Base-by-base conservation (phyloP, 441 rosid species). In the Heliophila coronopifolia region DNA sequence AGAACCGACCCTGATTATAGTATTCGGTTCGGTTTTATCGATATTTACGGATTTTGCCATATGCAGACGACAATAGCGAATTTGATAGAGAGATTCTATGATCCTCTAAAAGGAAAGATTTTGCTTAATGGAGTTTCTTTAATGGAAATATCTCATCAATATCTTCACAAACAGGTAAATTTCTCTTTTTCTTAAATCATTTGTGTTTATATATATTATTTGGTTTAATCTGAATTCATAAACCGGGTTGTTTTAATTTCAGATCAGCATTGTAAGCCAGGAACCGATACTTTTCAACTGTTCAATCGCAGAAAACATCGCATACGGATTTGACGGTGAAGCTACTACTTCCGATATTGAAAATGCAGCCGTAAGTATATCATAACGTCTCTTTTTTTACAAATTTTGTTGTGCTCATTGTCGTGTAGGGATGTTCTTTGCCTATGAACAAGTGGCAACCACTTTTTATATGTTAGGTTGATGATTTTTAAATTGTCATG, bases 241-340 rank as follows among this genome's bases (percentile, higher is more conserved):
- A 13, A 13, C 4, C 10, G 7, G 15, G 1, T 22, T 41, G 3
- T 3, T 1, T 51, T 55, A 6, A 22, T 43, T 45, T 20, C 77
- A 91, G 96, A 68, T 84, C 35, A 91, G 98, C 59, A 86, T 91
- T 73, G 98, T 91, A 35, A 91, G 96, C 73, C 98, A 91, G 54
- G 98, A 91, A 69, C 98, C 98, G 4, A 78, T 82, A 61, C 93
- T 86, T 46, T 91, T 91, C 75, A 86, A 91, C 59, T 86, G 96
- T 54, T 73, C 96, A 23, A 45, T 91, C 8, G 88, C 84, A 68
- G 93, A 86, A 67, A 91, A 91, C 71, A 91, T 91, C 28, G 84
- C 94, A 0, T 84, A 84, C 51, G 98, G 98, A 16, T 79, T 64
- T 28, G 71, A 81, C 16, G 93, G 92, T 13, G 78, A 77, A 71